These are phyloP conservation scores for Ophiostoma triangulosporum DNA, from an alignment of 2,329 filamentous ascomycete genomes.

Conservation along the genomic window DNA sequence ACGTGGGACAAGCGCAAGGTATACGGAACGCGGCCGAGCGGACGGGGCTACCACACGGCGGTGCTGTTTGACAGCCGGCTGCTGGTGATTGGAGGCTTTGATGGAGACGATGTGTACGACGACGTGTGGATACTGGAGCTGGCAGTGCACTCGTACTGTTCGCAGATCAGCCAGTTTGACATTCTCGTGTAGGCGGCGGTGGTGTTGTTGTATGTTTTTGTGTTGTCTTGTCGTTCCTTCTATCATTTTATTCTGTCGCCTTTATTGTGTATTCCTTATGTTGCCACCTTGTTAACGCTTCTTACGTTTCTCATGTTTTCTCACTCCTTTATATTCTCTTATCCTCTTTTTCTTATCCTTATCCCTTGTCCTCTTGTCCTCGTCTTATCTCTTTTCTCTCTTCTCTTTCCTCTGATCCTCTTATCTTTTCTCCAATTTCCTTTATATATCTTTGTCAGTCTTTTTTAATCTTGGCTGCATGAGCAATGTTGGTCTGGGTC, in stretches of 20 bases:
- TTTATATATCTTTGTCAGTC: too few species aligned
- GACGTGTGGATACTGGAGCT: conserved; percentile 56
- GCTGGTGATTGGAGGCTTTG: conserved; percentile 52
- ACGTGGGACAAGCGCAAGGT: conserved; percentile 56
- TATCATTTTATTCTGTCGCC: too few species aligned
- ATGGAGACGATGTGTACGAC: conserved; percentile 53
- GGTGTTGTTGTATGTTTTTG: neutral
- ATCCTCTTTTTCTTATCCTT: neutral
- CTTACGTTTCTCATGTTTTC: neutral
- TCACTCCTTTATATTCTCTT: neutral
- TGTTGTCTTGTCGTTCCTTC: neutral
- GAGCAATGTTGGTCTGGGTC: too few species aligned
- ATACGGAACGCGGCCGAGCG: conserved; percentile 48
- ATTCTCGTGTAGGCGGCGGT: conserved; percentile 43
- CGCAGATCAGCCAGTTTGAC: conserved; percentile 59
- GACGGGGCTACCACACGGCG: conserved; percentile 53
- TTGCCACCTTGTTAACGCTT: too few species aligned
- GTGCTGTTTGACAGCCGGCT: conserved; percentile 53
- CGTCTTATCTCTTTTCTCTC: neutral
- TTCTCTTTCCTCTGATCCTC: neutral
- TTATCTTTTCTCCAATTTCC: too few species aligned
- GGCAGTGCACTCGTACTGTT: conserved; percentile 58
- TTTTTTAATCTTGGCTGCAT: too few species aligned
- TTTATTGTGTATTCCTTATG: too few species aligned
- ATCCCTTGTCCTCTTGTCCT: neutral